Base-by-base conservation (phyloP, 208 protist species). In the Blastocrithidia nonstop region DNA sequence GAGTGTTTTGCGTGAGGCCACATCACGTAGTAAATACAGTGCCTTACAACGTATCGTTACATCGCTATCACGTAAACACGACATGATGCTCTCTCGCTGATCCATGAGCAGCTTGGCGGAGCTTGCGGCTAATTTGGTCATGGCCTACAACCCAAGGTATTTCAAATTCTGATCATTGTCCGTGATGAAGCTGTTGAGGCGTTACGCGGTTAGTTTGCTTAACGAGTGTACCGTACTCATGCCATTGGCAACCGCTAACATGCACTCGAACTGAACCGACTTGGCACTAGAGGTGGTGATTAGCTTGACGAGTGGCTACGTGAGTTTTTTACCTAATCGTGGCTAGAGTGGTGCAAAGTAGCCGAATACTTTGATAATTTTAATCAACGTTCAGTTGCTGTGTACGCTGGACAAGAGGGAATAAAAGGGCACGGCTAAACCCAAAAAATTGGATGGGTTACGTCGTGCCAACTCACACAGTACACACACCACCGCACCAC, bases 371-470 rank as follows among this genome's bases (percentile, higher is more conserved):
- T 99, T 99, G 6, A 99, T 78, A 52, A 99, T 92, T 48, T 99
- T 99, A 57, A 99, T 99, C 8, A 98, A 62, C 45, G 96, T 98
- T 96, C 97, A 99, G 76, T 98, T 98, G 76, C 96, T 98, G 38
- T 86, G 72, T 33, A 93, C 64, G 8, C 54, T 79, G 1, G 70
- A 93, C 8, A 99, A 76, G 4, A 99, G 66, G 8, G 95, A 93
- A 64, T 95, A 99, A 38, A 99, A 93, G 13, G 81, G 67, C 3
- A 97, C 95, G 1, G 95, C 96, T 24, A 99, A 78, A n/a, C 90
- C 65, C 2, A 98, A 52, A 50, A 98, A 98, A 67, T 98, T 99
- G 21, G 91, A 82, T 0, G 97, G 97, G 65, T 98, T 98, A 48
- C 96, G 96, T 9, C 93, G 66, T 0, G 96, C 95, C 0, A 99